These are phyloP conservation scores for Pseudonitzschia pungens DNA, from an alignment of 108 stramenopile genomes.

Conservation along the genomic window DNA sequence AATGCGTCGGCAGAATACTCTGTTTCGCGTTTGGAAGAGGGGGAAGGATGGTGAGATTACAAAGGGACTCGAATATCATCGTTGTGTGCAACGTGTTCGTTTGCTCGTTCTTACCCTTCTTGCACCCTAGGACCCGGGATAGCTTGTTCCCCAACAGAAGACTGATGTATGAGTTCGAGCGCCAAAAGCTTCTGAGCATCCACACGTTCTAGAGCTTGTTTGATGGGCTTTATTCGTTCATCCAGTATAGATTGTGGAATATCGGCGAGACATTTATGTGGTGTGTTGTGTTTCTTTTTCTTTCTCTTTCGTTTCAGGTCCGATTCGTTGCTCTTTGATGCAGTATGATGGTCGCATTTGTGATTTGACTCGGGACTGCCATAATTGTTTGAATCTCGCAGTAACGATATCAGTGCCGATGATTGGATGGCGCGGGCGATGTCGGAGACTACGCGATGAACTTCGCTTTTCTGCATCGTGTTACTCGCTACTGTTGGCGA, in stretches of 20 bases:
- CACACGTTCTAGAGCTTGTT: slow-evolving; percentile 40
- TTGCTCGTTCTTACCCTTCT: slow-evolving; percentile 25
- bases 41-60: no score
- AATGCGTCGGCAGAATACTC: slow-evolving; percentile 51
- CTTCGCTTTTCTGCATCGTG: background rate
- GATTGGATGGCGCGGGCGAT: background rate
- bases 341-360: background rate
- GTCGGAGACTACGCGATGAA: slow-evolving; percentile 2
- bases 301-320: background rate
- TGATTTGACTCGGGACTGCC: background rate
- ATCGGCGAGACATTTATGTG: background rate
- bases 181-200: slow-evolving; percentile 57
- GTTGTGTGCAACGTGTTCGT: background rate
- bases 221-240: slow-evolving; percentile 42
- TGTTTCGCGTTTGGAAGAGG: slow-evolving; percentile 3
- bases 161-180: slow-evolving; percentile 26
- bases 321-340: background rate
- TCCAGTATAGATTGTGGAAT: slow-evolving; percentile 24
- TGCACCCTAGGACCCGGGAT: slow-evolving; percentile 21
- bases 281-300: background rate
- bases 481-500: background rate
- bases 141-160: background rate
- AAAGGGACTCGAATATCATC: no score
- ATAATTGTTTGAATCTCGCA: background rate
- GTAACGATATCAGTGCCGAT: slow-evolving; percentile 1